A percentile compares a stretch with the other conserved stretches of the same genome.
phyloP scores from a whole-genome alignment of 257 asterid genomes.

The Thymus mandschuricus region DNA sequence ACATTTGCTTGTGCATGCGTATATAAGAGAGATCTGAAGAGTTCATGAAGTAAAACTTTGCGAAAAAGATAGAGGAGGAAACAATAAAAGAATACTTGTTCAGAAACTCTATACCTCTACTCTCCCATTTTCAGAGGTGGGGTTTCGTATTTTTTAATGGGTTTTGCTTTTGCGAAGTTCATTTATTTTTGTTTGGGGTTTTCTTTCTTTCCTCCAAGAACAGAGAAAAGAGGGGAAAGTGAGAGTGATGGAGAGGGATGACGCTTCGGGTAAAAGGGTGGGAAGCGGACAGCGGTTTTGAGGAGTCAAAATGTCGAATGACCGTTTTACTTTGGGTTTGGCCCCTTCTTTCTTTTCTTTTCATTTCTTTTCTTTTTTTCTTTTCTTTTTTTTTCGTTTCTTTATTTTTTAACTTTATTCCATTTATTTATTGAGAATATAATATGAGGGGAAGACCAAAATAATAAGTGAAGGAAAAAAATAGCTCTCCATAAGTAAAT shows the following conservation, averaged over 20 bases:
- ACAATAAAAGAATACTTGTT: slow-evolving; percentile 24
- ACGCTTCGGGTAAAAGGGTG: slow-evolving; percentile 22
- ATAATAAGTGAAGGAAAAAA: too few species aligned
- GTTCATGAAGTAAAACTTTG: slow-evolving; percentile 46
- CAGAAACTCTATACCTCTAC: slow-evolving; percentile 42
- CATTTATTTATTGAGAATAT: too few species aligned
- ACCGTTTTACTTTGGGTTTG: slow-evolving; percentile 15
- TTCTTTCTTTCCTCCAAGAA: slow-evolving; percentile 19
- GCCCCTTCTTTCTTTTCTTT: neutral
- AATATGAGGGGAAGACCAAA: too few species aligned
- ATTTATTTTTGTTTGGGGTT: slow-evolving; percentile 7
- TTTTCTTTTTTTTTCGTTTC: neutral
- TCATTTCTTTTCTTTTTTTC: neutral
- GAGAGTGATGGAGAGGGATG: slow-evolving; percentile 21
- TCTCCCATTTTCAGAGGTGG: slow-evolving; percentile 34
- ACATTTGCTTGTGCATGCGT: slow-evolving; percentile 39
- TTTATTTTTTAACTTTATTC: neutral
- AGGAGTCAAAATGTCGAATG: slow-evolving; percentile 4
- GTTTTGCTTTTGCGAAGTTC: neutral
- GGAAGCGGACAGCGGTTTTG: slow-evolving; percentile 30
- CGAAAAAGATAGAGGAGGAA: neutral
- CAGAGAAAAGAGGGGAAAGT: slow-evolving; percentile 41
- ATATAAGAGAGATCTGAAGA: slow-evolving; percentile 51
- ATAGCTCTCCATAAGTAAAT: too few species aligned
- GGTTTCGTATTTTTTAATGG: neutral